These are phyloP conservation scores for Erysimum cheiri DNA, from an alignment of 441 rosid species.

Conservation along the genomic window DNA sequence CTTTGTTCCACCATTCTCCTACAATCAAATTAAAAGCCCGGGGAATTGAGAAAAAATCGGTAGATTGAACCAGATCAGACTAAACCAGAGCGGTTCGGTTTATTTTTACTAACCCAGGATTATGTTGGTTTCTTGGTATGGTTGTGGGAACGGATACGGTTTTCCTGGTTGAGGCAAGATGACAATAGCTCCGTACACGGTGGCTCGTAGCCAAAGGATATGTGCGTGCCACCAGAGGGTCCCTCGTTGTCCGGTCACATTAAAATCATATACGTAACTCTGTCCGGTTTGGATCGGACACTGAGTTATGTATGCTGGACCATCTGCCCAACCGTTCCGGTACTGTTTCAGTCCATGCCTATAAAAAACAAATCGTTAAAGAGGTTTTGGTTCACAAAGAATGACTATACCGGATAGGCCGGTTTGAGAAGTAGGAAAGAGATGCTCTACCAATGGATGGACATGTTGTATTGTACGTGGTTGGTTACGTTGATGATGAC, in stretches of 20 bases:
- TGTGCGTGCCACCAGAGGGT: slow-evolving; percentile 64
- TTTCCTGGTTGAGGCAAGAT: slow-evolving; percentile 52
- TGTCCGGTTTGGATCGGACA: slow-evolving; percentile 66
- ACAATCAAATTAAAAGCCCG: slow-evolving; percentile 1
- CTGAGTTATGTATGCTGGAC: slow-evolving; percentile 62
- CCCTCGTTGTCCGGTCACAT: slow-evolving; percentile 67
- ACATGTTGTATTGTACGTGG: slow-evolving; percentile 59
- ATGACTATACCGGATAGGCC: neutral
- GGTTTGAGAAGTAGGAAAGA: slow-evolving; percentile 19
- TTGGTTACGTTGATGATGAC: slow-evolving; percentile 56
- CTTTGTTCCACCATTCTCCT: slow-evolving; percentile 70
- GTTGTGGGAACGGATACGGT: slow-evolving; percentile 62
- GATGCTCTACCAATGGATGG: slow-evolving; percentile 52
- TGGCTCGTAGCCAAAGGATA: slow-evolving; percentile 60
- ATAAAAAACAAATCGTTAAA: neutral
- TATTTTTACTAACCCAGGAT: slow-evolving; percentile 45
- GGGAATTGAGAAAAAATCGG: neutral
- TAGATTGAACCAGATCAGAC: neutral
- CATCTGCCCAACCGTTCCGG: slow-evolving; percentile 59
- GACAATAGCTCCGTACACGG: slow-evolving; percentile 61
- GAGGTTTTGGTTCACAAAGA: neutral
- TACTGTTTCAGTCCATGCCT: slow-evolving; percentile 55
- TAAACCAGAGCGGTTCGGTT: neutral
- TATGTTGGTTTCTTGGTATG: slow-evolving; percentile 55
- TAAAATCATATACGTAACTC: slow-evolving; percentile 59